phyloP scores from a whole-genome alignment of 495 filamentous ascomycete species.

The Acidiella bohemica region DNA sequence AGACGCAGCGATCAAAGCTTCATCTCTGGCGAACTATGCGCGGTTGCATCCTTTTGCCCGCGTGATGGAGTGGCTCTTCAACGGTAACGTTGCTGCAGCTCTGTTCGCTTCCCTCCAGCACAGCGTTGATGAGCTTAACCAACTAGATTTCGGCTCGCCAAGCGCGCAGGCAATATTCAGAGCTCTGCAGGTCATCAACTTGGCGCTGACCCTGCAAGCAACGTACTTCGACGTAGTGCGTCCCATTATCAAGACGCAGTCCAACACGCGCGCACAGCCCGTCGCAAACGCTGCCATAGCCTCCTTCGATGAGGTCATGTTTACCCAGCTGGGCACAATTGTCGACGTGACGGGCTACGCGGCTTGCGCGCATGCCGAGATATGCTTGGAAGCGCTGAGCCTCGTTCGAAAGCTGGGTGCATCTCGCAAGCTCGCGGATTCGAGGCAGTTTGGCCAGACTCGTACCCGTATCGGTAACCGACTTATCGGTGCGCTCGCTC shows the following conservation, averaged over 20 bases:
- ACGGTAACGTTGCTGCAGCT: constrained; percentile 68
- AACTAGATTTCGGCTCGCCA: constrained; percentile 55
- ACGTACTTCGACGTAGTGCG: constrained; percentile 82
- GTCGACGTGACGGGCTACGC: constrained; percentile 72
- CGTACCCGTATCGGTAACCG: constrained; percentile 9
- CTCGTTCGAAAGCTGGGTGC: constrained; percentile 74
- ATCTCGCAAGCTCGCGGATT: constrained; percentile 52
- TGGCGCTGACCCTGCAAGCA: constrained; percentile 70
- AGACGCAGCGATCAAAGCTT: constrained; percentile 56
- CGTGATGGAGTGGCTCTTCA: constrained; percentile 95
- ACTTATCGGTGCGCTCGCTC: constrained; percentile 5
- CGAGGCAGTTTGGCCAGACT: background rate
- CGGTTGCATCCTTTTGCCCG: constrained; percentile 80
- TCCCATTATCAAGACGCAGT: constrained; percentile 52
- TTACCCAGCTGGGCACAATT: constrained; percentile 62
- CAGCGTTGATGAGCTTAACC: constrained; percentile 51
- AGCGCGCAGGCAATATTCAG: constrained; percentile 58
- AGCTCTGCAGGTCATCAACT: constrained; percentile 65
- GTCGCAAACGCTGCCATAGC: constrained; percentile 61
- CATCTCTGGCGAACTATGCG: constrained; percentile 60
- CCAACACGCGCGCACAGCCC: constrained; percentile 31
- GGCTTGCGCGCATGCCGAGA: constrained; percentile 58
- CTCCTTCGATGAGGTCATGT: constrained; percentile 82
- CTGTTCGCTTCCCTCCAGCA: constrained; percentile 66
- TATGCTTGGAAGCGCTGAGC: constrained; percentile 62